Evolutionary conservation across 2,329 filamentous ascomycete species (phyloP), one percentile per base, ranked within the genome.

Genomic region (Bipolaris bicolor): DNA sequence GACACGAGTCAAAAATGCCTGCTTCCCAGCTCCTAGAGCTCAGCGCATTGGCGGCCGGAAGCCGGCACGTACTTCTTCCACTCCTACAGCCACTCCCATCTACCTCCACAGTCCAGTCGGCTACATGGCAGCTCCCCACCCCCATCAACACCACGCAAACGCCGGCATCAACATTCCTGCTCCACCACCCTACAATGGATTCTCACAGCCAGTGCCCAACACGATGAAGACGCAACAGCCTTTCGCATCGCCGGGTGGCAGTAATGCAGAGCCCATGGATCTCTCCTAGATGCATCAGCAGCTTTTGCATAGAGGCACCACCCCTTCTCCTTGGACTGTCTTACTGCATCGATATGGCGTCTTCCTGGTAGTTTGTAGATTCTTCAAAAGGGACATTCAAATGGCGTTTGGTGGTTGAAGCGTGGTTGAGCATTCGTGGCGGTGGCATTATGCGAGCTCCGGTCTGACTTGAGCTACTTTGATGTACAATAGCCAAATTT

Each of bases 1-100:
- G 50, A 72, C 66, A 6, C 72, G 73, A n/a, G 67, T 76, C 15
- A 74, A 71, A 57, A 74, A 74, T 31, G 72, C 72, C 0, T 72
- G 67, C 52, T 69, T 66, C 37, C 71, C 70, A 7, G 66, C 66
- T 26, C 66, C 69, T 18, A 64, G 72, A 41, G 60, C 66, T 2
- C 63, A 65, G 34, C 65, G 69, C 15, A 49, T 58, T 26, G 61
- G 59, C 22, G 65, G 58, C 31, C 57, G 53, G 9, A 70, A 68
- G 50, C 57, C 45, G 10, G n/a, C 49, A 7, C 65, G 66, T 31
- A 68, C 67, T 40, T 64, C 63, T 2, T 69, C 64, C 5, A 64
- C 60, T 11, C 63, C 68, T 5, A 45, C 49, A 3, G 66, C 64
- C 9, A 63, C 64, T 13, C 61, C 52, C 2, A 48, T 58, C 9